phyloP scores from a whole-genome alignment of 2,329 filamentous ascomycete genomes.

The Cytospora leucostoma region DNA sequence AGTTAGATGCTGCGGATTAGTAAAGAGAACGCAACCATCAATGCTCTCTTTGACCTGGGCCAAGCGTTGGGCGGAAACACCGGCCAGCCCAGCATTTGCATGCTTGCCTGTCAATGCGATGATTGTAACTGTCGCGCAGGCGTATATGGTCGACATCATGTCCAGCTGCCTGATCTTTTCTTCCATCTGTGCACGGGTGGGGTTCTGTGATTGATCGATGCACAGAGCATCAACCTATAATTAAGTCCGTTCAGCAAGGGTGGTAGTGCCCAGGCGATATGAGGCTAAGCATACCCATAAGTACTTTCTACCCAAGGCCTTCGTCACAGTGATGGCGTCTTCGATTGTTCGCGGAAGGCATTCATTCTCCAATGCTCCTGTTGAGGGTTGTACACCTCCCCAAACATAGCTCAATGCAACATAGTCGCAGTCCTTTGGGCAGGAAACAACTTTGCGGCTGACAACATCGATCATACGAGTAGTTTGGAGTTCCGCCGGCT shows the following conservation, averaged over 20 bases:
- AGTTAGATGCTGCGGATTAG: background rate
- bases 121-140: conserved; percentile 2
- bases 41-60: background rate
- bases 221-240: background rate
- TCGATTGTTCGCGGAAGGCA: background rate
- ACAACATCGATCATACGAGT: background rate
- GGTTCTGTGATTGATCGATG: background rate
- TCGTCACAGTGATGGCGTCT: background rate
- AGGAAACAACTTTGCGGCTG: background rate
- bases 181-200: too few species aligned
- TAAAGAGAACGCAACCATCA: background rate
- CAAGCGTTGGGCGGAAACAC: background rate
- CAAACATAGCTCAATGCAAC: background rate
- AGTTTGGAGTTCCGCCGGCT: too few species aligned
- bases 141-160: conserved; percentile 10
- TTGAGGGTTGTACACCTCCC: background rate
- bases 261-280: too few species aligned
- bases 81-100: background rate
- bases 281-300: background rate
- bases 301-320: background rate
- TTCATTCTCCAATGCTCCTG: background rate
- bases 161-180: conserved; percentile 1
- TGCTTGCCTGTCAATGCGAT: background rate
- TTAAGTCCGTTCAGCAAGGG: background rate
- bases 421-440: background rate